Base-by-base conservation (phyloP, 768 basidiomycete species). In the Phlebiopsis gigantea region DNA sequence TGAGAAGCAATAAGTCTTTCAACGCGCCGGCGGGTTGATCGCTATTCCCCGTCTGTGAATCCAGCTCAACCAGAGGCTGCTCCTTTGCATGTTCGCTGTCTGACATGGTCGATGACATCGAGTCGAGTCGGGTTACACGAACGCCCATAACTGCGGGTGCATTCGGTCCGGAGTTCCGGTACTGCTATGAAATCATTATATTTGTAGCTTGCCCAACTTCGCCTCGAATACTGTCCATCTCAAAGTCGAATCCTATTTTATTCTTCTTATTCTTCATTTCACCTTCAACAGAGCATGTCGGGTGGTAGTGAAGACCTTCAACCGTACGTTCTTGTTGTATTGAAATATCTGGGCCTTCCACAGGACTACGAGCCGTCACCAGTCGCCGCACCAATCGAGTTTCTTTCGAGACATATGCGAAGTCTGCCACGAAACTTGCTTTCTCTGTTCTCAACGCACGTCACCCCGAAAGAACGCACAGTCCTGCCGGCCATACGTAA, bases 371-470 rank as follows among this genome's bases (percentile, higher is more conserved):
- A 69, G 26, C 90, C 88, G 0, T 80, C 79, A 19, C 91, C 90
- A 12, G 67, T 71, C 25, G 62, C 65, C 4, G 75, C 78, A 9
- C 83, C 91, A 0, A 71, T 89, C 52, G 71, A 76, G 1, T 93
- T 93, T 68, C 77, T 93, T 55, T 67, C 64, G 8, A 75, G 70
- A 58, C 79, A 90, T 70, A 61, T 91, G 14, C 66, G 72, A 26
- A 69, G 84, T 46, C 79, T 92, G 3, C 90, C 90, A n/a, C 83
- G 83, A 4, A 77, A 90, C 64, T 66, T 90, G 26, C 72, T 82
- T 9, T 55, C 47, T 9, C 65, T 62, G 19, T 82, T 82, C 66
- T 74, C 78, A 4, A 56, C 66, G 2, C 51, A 70, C 24, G 75
- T 77, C 28, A 77, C 75, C 1, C 85, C 90, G 3, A 88, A 79